Conservation (phyloP, 306 rosid species). For the Pterocarpus santalinus region DNA sequence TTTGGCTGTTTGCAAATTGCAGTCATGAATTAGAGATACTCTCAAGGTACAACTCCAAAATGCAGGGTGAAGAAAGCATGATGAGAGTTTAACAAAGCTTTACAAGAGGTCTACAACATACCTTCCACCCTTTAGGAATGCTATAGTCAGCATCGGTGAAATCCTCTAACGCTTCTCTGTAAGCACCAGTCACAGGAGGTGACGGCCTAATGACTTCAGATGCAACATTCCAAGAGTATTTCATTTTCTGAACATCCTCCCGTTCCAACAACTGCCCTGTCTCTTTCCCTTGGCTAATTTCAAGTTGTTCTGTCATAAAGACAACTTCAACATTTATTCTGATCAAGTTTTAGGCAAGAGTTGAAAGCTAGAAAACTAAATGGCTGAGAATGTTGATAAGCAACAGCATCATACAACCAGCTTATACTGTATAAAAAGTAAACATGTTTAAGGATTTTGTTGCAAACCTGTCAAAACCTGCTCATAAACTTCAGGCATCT, state of each 20-base stretch:
- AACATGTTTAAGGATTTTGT: slow-evolving; percentile 3
- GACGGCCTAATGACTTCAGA: slow-evolving; percentile 58
- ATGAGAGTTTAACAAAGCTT: not conserved
- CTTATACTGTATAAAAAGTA: not conserved
- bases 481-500: slow-evolving; percentile 58
- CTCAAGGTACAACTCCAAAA: not conserved
- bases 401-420: slow-evolving; percentile 9
- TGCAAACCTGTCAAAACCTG: slow-evolving; percentile 54
- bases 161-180: slow-evolving; percentile 55
- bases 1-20: not conserved
- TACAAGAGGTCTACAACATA: slow-evolving; percentile 31
- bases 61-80: not conserved
- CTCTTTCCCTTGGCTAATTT: slow-evolving; percentile 54
- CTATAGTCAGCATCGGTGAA: slow-evolving; percentile 60
- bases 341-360: slow-evolving; percentile 5
- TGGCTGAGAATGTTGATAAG: not conserved
- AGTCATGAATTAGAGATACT: not conserved
- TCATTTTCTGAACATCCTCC: slow-evolving; percentile 72
- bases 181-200: slow-evolving; percentile 63
- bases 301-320: slow-evolving; percentile 57
- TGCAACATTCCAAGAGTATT: slow-evolving; percentile 66
- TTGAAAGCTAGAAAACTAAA: not conserved
- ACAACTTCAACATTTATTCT: slow-evolving; percentile 19
- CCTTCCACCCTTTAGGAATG: slow-evolving; percentile 75
- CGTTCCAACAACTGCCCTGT: slow-evolving; percentile 54